phyloP scores from a whole-genome alignment of 768 basidiomycete species.

The Lentinus tigrinus region DNA sequence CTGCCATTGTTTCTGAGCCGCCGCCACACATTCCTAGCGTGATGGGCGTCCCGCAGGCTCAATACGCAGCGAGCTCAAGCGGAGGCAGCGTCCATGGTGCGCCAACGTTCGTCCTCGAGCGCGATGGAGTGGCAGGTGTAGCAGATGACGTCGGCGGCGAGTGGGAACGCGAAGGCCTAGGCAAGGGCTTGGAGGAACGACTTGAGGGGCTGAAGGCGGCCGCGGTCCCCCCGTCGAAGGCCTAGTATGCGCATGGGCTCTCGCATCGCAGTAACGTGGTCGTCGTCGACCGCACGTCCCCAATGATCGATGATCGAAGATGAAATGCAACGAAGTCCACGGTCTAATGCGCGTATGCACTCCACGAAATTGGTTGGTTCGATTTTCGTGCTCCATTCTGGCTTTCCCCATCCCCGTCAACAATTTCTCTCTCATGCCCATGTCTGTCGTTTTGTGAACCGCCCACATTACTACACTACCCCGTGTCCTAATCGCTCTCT shows the following conservation, averaged over 20 bases:
- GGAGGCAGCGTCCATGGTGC: slow-evolving; percentile 26
- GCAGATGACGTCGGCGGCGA: slow-evolving; percentile 75
- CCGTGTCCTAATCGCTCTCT: slow-evolving; percentile 6
- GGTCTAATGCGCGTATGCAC: slow-evolving; percentile 12
- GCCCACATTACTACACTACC: slow-evolving; percentile 4
- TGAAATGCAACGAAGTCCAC: background rate
- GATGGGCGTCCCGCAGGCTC: slow-evolving; percentile 38
- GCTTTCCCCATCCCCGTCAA: background rate
- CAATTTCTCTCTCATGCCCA: background rate
- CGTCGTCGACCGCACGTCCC: background rate
- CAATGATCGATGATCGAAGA: background rate
- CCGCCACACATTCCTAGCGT: slow-evolving; percentile 77
- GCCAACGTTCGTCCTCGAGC: slow-evolving; percentile 20
- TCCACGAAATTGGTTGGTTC: background rate
- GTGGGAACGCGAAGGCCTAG: slow-evolving; percentile 85
- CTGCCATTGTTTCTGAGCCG: slow-evolving; percentile 52
- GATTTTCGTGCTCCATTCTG: background rate
- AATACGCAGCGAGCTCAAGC: slow-evolving; percentile 29
- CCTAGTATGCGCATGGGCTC: background rate
- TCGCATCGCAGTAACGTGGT: background rate
- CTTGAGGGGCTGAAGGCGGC: slow-evolving; percentile 56
- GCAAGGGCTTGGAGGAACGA: slow-evolving; percentile 79
- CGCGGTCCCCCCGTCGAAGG: slow-evolving; percentile 13
- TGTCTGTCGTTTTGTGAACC: slow-evolving; percentile 3
- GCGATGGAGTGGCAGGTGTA: slow-evolving; percentile 29